Evolutionary conservation across 257 asterid species (phyloP).

Genomic region (Anisodus tanguticus): DNA sequence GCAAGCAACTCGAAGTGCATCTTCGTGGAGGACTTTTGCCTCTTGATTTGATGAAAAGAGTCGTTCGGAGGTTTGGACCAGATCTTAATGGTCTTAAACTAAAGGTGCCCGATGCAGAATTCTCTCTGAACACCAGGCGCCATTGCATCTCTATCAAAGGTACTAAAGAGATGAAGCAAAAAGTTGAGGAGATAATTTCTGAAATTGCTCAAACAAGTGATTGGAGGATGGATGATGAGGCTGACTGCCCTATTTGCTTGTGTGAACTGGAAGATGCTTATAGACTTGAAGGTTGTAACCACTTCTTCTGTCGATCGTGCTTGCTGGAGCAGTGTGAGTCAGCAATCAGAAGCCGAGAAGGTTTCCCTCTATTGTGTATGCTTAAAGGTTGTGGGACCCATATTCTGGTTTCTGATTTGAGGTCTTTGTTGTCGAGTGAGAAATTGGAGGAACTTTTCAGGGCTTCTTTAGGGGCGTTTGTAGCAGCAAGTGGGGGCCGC

Average conservation of each 20-base stretch:
- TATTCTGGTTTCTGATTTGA: slow-evolving; percentile 64
- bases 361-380: slow-evolving; percentile 68
- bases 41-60: slow-evolving; percentile 86
- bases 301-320: slow-evolving; percentile 73
- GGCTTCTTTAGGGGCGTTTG: slow-evolving; percentile 72
- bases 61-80: slow-evolving; percentile 75
- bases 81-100: slow-evolving; percentile 77
- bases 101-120: slow-evolving; percentile 66
- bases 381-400: slow-evolving; percentile 55
- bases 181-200: slow-evolving; percentile 57
- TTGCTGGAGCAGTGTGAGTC: slow-evolving; percentile 80
- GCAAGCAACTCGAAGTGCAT: slow-evolving; percentile 77
- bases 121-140: slow-evolving; percentile 56
- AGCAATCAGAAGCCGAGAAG: slow-evolving; percentile 61
- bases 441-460: slow-evolving; percentile 79
- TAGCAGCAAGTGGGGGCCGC: slow-evolving; percentile 67
- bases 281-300: slow-evolving; percentile 71
- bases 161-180: slow-evolving; percentile 65
- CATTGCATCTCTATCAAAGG: slow-evolving; percentile 68
- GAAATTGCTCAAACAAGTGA: slow-evolving; percentile 46
- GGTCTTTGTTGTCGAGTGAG: slow-evolving; percentile 56
- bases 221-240: slow-evolving; percentile 39
- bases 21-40: slow-evolving; percentile 74
- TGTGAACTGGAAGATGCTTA: slow-evolving; percentile 77
- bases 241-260: slow-evolving; percentile 75